These are phyloP conservation scores for Peterozyma toletana DNA, from an alignment of 805 yeast genomes.

Conservation along the genomic window DNA sequence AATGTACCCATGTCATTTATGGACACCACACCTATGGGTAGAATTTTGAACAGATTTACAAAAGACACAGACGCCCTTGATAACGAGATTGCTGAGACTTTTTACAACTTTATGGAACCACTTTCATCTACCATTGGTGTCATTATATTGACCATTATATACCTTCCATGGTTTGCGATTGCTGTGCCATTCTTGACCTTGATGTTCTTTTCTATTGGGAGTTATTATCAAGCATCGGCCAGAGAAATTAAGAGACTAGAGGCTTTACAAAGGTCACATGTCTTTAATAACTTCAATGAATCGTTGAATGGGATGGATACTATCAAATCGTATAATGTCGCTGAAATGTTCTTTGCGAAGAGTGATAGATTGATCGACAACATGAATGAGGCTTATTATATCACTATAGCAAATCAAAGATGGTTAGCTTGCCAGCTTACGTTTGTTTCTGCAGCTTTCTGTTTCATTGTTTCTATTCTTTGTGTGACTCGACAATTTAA, in stretches of 20 bases:
- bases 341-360: constrained; percentile 25
- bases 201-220: constrained; percentile 26
- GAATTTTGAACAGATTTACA: constrained; percentile 78
- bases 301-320: constrained; percentile 41
- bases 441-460: constrained; percentile 31
- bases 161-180: constrained; percentile 38
- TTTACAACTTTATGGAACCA: constrained; percentile 51
- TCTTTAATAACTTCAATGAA: constrained; percentile 44
- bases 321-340: constrained; percentile 33
- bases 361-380: constrained; percentile 28
- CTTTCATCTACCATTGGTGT: constrained; percentile 22
- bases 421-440: constrained; percentile 58
- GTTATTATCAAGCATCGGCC: constrained; percentile 39
- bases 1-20: constrained; percentile 77
- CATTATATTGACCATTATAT: constrained; percentile 25
- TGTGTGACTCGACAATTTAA: constrained; percentile 54
- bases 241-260: constrained; percentile 46
- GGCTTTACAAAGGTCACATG: constrained; percentile 43
- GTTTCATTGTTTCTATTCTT: constrained; percentile 43
- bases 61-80: constrained; percentile 81
- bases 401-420: constrained; percentile 49
- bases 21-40: constrained; percentile 83
- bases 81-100: constrained; percentile 66
- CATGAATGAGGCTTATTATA: constrained; percentile 37
- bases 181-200: constrained; percentile 32